These are phyloP conservation scores for Inonotus hispidus DNA, from an alignment of 1,284 basidiomycete species.

Conservation along the genomic window DNA sequence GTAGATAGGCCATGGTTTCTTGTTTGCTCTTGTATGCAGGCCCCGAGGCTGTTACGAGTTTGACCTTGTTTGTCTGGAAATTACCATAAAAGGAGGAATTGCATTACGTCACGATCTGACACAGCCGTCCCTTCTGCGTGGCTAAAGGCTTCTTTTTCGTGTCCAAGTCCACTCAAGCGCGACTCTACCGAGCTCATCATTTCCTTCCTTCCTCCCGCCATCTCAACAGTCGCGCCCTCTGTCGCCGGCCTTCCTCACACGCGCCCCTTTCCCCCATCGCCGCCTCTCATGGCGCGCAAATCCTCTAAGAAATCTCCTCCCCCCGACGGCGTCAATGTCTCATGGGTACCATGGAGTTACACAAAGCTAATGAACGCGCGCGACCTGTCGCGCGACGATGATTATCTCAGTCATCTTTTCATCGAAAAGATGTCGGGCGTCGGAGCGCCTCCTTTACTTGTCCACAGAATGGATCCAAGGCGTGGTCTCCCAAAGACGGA, in stretches of 20 bases:
- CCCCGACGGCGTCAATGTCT: not conserved
- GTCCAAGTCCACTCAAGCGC: not conserved
- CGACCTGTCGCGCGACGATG: slow-evolving; percentile 81
- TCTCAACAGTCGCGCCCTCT: not conserved
- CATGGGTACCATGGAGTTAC: slow-evolving; percentile 52
- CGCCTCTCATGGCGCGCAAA: slow-evolving; percentile 6
- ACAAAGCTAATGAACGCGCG: slow-evolving; percentile 84
- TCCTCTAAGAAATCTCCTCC: slow-evolving; percentile 1
- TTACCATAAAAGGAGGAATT: not conserved
- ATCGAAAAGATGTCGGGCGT: slow-evolving; percentile 81
- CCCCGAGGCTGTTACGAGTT: not conserved
- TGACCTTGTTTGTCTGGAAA: not conserved
- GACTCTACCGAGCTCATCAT: not conserved
- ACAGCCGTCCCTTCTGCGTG: not conserved
- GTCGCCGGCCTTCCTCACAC: not conserved
- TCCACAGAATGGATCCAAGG: slow-evolving; percentile 80
- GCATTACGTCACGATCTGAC: slow-evolving; percentile 1
- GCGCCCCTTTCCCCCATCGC: not conserved
- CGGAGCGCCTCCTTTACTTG: slow-evolving; percentile 55
- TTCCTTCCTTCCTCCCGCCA: slow-evolving; percentile 1
- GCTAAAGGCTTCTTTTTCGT: slow-evolving; percentile 1
- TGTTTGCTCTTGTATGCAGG: not conserved
- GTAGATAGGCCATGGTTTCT: not conserved
- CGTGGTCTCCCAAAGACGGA: slow-evolving; percentile 69
- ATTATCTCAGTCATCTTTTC: slow-evolving; percentile 79